phyloP scores from a whole-genome alignment of 208 protist species.

The Wallacemonas rigidus region DNA sequence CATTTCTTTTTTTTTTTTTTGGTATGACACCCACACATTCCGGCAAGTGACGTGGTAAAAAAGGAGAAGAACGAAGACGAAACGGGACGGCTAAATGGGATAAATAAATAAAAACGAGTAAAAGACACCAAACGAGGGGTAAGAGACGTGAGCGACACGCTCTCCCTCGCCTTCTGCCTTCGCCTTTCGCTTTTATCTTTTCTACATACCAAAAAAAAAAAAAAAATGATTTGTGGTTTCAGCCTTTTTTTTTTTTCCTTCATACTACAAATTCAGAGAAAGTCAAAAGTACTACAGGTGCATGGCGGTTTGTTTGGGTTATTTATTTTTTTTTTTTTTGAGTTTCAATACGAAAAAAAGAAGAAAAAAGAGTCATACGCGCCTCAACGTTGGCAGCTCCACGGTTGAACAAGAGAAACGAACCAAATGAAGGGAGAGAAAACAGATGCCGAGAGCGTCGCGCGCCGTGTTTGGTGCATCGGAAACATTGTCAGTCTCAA shows the following conservation, averaged over 20 bases:
- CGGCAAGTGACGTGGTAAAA: background rate
- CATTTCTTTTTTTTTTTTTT: background rate
- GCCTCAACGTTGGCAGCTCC: background rate
- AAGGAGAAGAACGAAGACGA: background rate
- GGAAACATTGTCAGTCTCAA: no score
- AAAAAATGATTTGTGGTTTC: slow-evolving; percentile 5
- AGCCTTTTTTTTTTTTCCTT: slow-evolving; percentile 1
- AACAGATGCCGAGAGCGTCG: no score
- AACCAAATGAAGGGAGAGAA: no score
- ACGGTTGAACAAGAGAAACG: background rate
- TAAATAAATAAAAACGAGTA: background rate
- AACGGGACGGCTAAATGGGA: background rate
- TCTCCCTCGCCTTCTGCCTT: background rate
- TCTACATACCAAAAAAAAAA: background rate
- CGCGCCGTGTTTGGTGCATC: no score
- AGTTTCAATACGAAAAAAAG: slow-evolving; percentile 19
- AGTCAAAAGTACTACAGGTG: slow-evolving; percentile 20
- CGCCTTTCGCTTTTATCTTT: background rate
- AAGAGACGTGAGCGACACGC: slow-evolving; percentile 1
- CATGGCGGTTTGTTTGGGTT: background rate
- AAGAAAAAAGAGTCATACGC: slow-evolving; percentile 21
- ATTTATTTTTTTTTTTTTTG: slow-evolving; percentile 8
- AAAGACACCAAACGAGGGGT: background rate
- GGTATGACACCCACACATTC: background rate
- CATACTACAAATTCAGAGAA: slow-evolving; percentile 21